Conservation (phyloP, 1,284 basidiomycete genomes). For the Singerocomus rubriflavus region DNA sequence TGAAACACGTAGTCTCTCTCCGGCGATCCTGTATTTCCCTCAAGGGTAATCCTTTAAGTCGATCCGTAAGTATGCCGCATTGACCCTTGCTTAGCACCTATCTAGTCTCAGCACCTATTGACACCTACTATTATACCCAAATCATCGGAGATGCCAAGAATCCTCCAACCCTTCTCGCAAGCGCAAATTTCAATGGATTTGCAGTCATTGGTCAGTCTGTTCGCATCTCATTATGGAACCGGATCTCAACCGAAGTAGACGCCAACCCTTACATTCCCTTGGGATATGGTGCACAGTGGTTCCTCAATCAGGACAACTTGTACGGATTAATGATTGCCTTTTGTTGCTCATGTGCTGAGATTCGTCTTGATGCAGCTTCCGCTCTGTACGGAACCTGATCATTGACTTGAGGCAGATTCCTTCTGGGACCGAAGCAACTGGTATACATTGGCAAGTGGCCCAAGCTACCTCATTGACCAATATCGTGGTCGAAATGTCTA, state of each 20-base stretch:
- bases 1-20: constrained; percentile 21
- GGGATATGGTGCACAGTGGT: constrained; percentile 41
- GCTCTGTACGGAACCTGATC: constrained; percentile 46
- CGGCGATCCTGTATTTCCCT: constrained; percentile 31
- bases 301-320: constrained; percentile 53
- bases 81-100: constrained; percentile 36
- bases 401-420: constrained; percentile 52
- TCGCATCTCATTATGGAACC: not conserved
- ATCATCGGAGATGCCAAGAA: constrained; percentile 46
- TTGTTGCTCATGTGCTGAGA: not conserved
- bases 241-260: constrained; percentile 30
- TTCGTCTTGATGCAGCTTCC: constrained; percentile 29
- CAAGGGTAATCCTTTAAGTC: constrained; percentile 16
- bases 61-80: not conserved
- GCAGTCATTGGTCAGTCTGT: constrained; percentile 46
- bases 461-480: constrained; percentile 72
- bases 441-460: constrained; percentile 76
- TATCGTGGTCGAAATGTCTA: constrained; percentile 48
- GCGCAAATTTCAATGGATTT: constrained; percentile 45
- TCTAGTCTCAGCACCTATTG: constrained; percentile 45
- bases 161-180: constrained; percentile 47
- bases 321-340: constrained; percentile 4
- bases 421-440: constrained; percentile 49
- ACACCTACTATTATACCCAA: constrained; percentile 52
- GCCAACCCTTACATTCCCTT: constrained; percentile 44